These are phyloP conservation scores for Prunus yedoensis DNA, from an alignment of 331 rosid species.

Conservation along the genomic window DNA sequence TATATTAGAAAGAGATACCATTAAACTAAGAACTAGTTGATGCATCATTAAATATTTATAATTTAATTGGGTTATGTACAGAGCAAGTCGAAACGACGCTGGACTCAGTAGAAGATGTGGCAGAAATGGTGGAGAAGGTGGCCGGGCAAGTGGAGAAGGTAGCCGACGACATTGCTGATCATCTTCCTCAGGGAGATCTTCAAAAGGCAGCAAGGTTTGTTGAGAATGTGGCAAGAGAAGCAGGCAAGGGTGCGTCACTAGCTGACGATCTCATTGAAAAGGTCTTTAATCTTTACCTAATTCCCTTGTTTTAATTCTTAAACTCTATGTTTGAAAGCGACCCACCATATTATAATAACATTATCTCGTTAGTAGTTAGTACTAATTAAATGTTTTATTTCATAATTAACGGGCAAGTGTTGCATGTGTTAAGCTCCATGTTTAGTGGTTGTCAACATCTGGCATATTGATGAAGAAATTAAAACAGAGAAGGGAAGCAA, in stretches of 20 bases:
- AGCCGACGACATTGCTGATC: constrained; percentile 43
- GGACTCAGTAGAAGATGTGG: constrained; percentile 43
- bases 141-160: constrained; percentile 53
- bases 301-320: not conserved
- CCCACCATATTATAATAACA: not conserved
- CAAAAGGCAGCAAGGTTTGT: constrained; percentile 27
- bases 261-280: constrained; percentile 41
- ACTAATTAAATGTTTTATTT: not conserved
- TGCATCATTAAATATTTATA: too few relatives aligned
- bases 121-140: constrained; percentile 51
- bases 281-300: constrained; percentile 26
- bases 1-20: too few relatives aligned
- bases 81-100: constrained; percentile 46
- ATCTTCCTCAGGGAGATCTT: constrained; percentile 45
- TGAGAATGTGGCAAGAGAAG: constrained; percentile 38
- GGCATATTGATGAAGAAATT: not conserved
- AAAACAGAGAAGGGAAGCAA: not conserved
- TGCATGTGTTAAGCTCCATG: not conserved
- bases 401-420: not conserved
- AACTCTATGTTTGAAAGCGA: not conserved
- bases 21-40: not conserved
- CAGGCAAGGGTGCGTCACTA: constrained; percentile 29
- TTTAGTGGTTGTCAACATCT: not conserved
- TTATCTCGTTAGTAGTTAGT: not conserved
- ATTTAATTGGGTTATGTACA: constrained; percentile 6